Base-by-base conservation (phyloP, 139 green algal species). In the Chlamydomonas sp. region DNA sequence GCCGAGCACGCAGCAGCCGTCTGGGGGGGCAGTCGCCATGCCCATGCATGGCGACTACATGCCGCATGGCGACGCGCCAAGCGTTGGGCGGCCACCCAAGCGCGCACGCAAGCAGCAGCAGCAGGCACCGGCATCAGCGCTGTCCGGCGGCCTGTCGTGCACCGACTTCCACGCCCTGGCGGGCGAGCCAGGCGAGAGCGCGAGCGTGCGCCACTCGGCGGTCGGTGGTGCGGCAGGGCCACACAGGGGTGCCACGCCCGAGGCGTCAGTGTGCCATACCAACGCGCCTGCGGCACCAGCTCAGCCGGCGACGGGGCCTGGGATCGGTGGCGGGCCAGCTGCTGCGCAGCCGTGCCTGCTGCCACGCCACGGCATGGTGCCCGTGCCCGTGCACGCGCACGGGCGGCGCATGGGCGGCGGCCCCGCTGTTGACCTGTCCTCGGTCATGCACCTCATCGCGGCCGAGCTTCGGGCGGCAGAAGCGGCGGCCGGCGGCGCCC, bases 361-460 rank as follows among this genome's bases (percentile, higher is more conserved):
- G 43, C 43, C 16, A 13, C 43, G 16, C 13, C 43, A 13, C 13
- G 43, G 13, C 43, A 16, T 54, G 43, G 13, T 54, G 43, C 43
- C 43, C 43, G 43, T 54, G 43, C 13, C 43, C 43, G 16, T 54
- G 43, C 8, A 36, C n/a, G n/a, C n/a, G n/a, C n/a, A n/a, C n/a
- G n/a, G n/a, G n/a, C n/a, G n/a, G n/a, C n/a, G n/a, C n/a, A n/a
- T n/a, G n/a, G n/a, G n/a, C n/a, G n/a, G n/a, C n/a, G n/a, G 39
- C 39, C 8, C 8, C 39, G 39, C 39, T 50, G 39, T 13, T 33
- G 59, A 66, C 26, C 29, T 66, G 10, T 66, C 59, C 26, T 37
- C 16, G 6, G 33, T 66, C 26, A 66, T 66, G 59, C 59, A 66
- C 16, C 10, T 66, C 5, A 66, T 66, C 16, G 59, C 59, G 5